Percentiles rank a stretch among this genome's conserved stretches.
These are phyloP conservation scores for Leccinum pallidistipes DNA, from an alignment of 1,284 basidiomycete species.

Conservation along the genomic window DNA sequence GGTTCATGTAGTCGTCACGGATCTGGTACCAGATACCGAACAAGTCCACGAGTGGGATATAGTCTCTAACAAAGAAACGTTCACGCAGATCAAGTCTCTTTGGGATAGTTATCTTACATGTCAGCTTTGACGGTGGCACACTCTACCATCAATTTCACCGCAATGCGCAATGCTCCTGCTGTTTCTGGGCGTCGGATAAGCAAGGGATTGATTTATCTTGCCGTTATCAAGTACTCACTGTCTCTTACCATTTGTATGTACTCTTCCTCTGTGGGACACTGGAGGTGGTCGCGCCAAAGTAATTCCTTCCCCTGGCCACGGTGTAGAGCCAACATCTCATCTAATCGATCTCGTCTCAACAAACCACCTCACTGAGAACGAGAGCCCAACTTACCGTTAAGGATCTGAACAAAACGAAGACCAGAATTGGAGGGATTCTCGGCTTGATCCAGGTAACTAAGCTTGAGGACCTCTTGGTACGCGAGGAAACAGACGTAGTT, in stretches of 20 bases:
- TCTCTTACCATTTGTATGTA: constrained; percentile 85
- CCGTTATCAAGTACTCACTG: constrained; percentile 46
- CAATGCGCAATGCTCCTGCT: constrained; percentile 89
- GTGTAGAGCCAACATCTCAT: constrained; percentile 76
- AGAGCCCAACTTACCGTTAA: constrained; percentile 54
- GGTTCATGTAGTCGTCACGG: constrained; percentile 95
- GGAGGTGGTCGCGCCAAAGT: constrained; percentile 75
- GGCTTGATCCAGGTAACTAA: constrained; percentile 9
- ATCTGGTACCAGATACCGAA: constrained; percentile 96
- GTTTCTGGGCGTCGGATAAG: constrained; percentile 64
- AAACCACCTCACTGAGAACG: not conserved
- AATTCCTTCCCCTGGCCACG: constrained; percentile 83
- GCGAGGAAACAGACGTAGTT: constrained; percentile 93
- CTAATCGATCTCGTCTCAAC: constrained; percentile 35
- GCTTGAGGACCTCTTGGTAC: constrained; percentile 68
- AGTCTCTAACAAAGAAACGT: constrained; percentile 56
- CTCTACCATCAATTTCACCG: constrained; percentile 95
- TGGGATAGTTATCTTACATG: constrained; percentile 44
- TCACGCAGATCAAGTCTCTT: not conserved
- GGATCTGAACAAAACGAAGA: constrained; percentile 56
- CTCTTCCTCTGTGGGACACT: constrained; percentile 81
- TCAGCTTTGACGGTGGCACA: constrained; percentile 60
- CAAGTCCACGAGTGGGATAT: constrained; percentile 88
- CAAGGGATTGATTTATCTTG: not conserved
- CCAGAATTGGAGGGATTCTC: constrained; percentile 10